A percentile compares a stretch with the other conserved stretches of the same genome.
Evolutionary conservation across 2,329 filamentous ascomycete genomes (phyloP).

Genomic region (Lachnellula hyalina): DNA sequence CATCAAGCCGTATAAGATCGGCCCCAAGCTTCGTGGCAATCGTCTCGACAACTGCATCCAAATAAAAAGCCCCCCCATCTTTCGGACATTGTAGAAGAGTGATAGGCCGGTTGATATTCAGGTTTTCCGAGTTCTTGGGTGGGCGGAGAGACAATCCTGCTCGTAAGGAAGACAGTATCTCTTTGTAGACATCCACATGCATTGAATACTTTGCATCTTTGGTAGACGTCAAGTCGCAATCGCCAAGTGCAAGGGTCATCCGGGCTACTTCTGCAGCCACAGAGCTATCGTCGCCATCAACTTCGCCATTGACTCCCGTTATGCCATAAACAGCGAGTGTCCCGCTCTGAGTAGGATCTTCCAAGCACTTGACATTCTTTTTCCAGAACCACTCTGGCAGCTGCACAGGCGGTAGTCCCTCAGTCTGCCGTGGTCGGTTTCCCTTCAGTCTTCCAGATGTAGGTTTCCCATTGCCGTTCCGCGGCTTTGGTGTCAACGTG

Average conservation of each 20-base stretch:
- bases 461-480: slow-evolving; percentile 14
- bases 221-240: slow-evolving; percentile 13
- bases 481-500: slow-evolving; percentile 7
- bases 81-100: slow-evolving; percentile 55
- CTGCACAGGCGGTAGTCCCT: slow-evolving; percentile 44
- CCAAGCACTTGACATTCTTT: slow-evolving; percentile 38
- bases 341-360: slow-evolving; percentile 12
- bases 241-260: slow-evolving; percentile 3
- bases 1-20: slow-evolving; percentile 63
- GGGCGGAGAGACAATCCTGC: slow-evolving; percentile 44
- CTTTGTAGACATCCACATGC: slow-evolving; percentile 27
- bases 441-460: slow-evolving; percentile 17
- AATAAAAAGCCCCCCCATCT: slow-evolving; percentile 46
- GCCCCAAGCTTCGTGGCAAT: slow-evolving; percentile 57
- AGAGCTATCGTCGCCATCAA: not conserved
- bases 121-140: slow-evolving; percentile 35
- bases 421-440: slow-evolving; percentile 20
- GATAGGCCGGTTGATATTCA: slow-evolving; percentile 44
- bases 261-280: slow-evolving; percentile 1
- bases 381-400: slow-evolving; percentile 54
- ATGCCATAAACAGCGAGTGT: slow-evolving; percentile 20
- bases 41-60: slow-evolving; percentile 58
- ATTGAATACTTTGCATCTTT: slow-evolving; percentile 26
- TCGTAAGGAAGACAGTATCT: slow-evolving; percentile 43
- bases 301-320: not conserved